phyloP scores from a whole-genome alignment of 768 basidiomycete genomes.

The Mycena sanguinolenta region DNA sequence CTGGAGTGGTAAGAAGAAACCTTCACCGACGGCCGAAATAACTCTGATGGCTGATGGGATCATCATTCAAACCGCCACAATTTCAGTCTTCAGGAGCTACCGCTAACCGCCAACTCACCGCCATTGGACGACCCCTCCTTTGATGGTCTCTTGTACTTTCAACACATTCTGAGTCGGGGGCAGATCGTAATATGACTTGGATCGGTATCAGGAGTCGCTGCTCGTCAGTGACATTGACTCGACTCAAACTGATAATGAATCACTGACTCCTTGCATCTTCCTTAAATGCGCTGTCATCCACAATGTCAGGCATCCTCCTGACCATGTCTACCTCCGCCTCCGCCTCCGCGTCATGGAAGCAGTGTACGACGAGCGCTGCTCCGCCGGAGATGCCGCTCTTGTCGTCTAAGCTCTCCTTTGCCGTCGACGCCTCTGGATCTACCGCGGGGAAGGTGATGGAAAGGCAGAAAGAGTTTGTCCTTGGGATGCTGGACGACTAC shows the following conservation, averaged over 20 bases:
- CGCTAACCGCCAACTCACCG: no score
- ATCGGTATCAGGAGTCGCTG: background rate
- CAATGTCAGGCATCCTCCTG: background rate
- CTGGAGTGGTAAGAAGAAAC: no score
- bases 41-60: no score
- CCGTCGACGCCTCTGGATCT: conserved; percentile 32
- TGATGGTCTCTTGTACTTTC: no score
- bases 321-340: conserved; percentile 29
- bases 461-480: conserved; percentile 29
- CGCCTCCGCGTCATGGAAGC: conserved; percentile 24
- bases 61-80: no score
- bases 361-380: background rate
- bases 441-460: conserved; percentile 30
- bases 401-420: conserved; percentile 28
- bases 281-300: background rate
- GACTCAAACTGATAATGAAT: background rate
- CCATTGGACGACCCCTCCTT: no score
- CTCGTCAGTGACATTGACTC: background rate
- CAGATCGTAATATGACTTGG: background rate
- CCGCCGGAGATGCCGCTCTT: conserved; percentile 28
- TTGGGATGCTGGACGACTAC: conserved; percentile 23
- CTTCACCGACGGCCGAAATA: no score
- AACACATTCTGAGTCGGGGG: no score
- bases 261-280: background rate
- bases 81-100: no score